Evolutionary conservation across 2,329 filamentous ascomycete genomes (phyloP).

Genomic region (Kalaharituber pfeilii): DNA sequence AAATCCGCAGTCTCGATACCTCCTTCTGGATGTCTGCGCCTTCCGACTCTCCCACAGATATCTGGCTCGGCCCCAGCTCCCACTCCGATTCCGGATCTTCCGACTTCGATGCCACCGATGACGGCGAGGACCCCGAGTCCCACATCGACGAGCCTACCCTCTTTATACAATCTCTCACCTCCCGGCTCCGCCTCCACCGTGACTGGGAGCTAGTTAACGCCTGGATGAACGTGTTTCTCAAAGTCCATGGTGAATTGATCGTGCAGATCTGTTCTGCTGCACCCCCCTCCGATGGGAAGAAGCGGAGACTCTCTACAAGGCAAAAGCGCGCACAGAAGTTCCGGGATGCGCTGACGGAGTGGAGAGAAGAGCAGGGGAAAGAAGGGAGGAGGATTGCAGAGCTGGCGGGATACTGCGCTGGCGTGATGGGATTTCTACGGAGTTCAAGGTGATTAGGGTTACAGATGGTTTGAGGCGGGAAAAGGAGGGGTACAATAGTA

Average conservation of each 20-base stretch:
- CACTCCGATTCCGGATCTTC: not conserved
- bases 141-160: conserved; percentile 50
- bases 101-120: not conserved
- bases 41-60: not conserved
- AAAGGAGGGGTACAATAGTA: too few species aligned
- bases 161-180: conserved; percentile 69
- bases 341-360: conserved; percentile 44
- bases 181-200: conserved; percentile 45
- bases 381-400: conserved; percentile 55
- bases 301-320: conserved; percentile 31
- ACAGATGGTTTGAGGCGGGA: too few species aligned
- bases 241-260: conserved; percentile 52
- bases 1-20: conserved; percentile 62
- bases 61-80: not conserved
- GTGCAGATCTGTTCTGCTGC: conserved; percentile 19
- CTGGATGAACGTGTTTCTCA: conserved; percentile 91
- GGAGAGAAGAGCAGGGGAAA: conserved; percentile 53
- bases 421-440: conserved; percentile 67
- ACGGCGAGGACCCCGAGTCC: conserved; percentile 18
- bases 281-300: conserved; percentile 19
- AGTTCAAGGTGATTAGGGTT: too few species aligned
- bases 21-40: conserved; percentile 20
- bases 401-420: conserved; percentile 72
- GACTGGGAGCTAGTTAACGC: conserved; percentile 92
- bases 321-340: conserved; percentile 37